Evolutionary conservation across 495 filamentous ascomycete genomes (phyloP).

Genomic region (Penicillium canariense): DNA sequence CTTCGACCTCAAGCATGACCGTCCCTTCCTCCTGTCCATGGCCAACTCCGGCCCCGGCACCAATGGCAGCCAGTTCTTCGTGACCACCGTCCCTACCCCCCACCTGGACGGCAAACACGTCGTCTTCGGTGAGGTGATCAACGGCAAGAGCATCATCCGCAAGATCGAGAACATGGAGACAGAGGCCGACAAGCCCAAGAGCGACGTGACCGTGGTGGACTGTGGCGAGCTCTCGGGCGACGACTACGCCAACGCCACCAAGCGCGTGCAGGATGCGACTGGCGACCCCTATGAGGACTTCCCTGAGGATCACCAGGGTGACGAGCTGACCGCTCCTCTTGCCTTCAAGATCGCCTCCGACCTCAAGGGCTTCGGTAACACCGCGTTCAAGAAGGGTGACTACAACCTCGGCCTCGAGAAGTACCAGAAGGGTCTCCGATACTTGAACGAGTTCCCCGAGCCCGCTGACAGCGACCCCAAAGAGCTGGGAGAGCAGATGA

Average conservation of each 20-base stretch:
- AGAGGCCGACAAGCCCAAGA: constrained; percentile 72
- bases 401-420: constrained; percentile 75
- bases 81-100: constrained; percentile 89
- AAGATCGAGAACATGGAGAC: constrained; percentile 88
- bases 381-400: constrained; percentile 80
- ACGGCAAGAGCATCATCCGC: constrained; percentile 85
- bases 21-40: constrained; percentile 94
- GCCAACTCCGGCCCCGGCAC: constrained; percentile 93
- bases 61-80: constrained; percentile 98
- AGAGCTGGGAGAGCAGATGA: constrained; percentile 64
- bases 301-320: constrained; percentile 78
- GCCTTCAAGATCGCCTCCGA: constrained; percentile 71
- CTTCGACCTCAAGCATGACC: constrained; percentile 89
- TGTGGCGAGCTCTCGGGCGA: constrained; percentile 80
- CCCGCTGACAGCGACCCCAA: constrained; percentile 61
- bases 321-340: constrained; percentile 55
- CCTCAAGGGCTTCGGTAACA: constrained; percentile 89
- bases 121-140: constrained; percentile 60
- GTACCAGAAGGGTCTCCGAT: constrained; percentile 96
- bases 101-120: constrained; percentile 95
- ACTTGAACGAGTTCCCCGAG: constrained; percentile 84
- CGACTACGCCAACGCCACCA: constrained; percentile 59
- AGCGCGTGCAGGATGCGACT: constrained; percentile 68
- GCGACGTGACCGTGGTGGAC: constrained; percentile 73
- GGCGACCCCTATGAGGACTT: constrained; percentile 96